Evolutionary conservation across 192 early-diverging fungal genomes (phyloP).

Genomic region (Backusella morwellensis): DNA sequence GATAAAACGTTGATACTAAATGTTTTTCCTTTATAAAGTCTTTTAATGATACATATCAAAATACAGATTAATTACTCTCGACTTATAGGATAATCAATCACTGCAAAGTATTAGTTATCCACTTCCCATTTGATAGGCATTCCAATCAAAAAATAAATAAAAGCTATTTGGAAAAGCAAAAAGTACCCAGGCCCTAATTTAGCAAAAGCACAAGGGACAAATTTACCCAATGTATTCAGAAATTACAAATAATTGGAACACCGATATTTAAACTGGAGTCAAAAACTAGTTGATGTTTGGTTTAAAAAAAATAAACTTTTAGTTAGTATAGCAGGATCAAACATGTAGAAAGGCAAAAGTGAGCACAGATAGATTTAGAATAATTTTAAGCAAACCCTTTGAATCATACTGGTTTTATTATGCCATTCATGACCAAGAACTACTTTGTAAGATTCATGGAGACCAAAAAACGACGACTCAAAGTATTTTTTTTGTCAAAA

Average conservation of each 20-base stretch:
- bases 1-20: neutral
- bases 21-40: neutral
- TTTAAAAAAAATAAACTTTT: neutral
- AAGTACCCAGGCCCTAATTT: conserved; percentile 14
- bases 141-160: neutral
- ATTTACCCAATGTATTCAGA: conserved; percentile 3
- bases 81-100: neutral
- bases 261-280: neutral
- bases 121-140: neutral
- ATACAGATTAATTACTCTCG: neutral
- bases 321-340: neutral
- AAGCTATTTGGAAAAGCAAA: too few relatives aligned
- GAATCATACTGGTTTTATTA: neutral
- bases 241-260: neutral
- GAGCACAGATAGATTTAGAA: neutral
- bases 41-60: neutral
- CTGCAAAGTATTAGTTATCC: neutral
- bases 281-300: neutral
- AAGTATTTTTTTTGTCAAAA: neutral
- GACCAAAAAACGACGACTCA: neutral
- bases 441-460: neutral
- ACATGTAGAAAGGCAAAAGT: neutral
- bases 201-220: conserved; percentile 4
- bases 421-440: neutral
- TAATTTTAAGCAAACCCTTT: neutral